These are phyloP conservation scores for Clarireedia paspali DNA, from an alignment of 2,329 filamentous ascomycete species.

Conservation along the genomic window DNA sequence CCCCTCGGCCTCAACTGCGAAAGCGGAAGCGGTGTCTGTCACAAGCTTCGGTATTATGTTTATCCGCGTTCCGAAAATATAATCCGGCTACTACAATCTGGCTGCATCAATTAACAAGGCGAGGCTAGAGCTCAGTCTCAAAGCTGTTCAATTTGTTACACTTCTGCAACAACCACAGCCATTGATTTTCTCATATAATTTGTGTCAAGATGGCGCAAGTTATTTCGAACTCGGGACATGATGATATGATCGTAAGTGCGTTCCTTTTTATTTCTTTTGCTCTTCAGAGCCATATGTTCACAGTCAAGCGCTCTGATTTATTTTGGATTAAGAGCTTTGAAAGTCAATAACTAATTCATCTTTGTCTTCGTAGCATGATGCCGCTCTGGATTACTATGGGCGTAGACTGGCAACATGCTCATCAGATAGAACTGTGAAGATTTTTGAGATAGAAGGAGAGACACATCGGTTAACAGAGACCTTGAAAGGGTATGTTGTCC, in stretches of 20 bases:
- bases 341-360: not conserved
- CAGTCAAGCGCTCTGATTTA: not conserved
- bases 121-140: not conserved
- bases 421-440: conserved; percentile 97
- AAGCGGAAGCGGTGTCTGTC: too few relatives aligned
- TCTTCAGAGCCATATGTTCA: not conserved
- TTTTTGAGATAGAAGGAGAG: conserved; percentile 95
- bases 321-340: not conserved
- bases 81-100: conserved; percentile 1
- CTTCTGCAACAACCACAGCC: not conserved
- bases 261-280: not conserved
- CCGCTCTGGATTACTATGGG: conserved; percentile 97
- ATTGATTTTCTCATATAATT: not conserved
- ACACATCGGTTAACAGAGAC: conserved; percentile 86
- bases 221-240: conserved; percentile 81
- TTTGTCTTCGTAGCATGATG: conserved; percentile 69
- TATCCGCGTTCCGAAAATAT: not conserved
- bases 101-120: conserved; percentile 2
- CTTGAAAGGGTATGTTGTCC: conserved; percentile 68
- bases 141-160: not conserved
- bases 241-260: conserved; percentile 91
- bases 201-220: conserved; percentile 55
- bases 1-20: too few relatives aligned
- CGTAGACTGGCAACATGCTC: conserved; percentile 93
- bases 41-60: not conserved